These are phyloP conservation scores for Hemisphaericaspora xylofermentans DNA, from an alignment of 1,139 yeast genomes.

Conservation along the genomic window DNA sequence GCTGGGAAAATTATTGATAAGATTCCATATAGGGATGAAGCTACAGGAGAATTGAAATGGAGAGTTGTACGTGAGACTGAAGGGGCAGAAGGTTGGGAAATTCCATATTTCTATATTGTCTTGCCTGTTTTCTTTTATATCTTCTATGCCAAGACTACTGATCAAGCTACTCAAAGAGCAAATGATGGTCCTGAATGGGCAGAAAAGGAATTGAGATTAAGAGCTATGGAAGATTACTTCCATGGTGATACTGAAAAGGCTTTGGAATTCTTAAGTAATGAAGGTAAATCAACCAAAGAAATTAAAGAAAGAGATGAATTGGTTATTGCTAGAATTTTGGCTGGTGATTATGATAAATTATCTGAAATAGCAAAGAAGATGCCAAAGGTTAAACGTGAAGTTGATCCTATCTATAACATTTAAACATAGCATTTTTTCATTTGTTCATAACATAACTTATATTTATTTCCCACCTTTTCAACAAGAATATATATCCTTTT, in stretches of 20 bases:
- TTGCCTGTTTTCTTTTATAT: conserved; percentile 56
- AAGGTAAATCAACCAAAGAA: conserved; percentile 58
- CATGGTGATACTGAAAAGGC: conserved; percentile 64
- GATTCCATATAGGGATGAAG: conserved; percentile 77
- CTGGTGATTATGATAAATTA: conserved; percentile 82
- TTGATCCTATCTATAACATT: conserved; percentile 33
- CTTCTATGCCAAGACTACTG: conserved; percentile 46
- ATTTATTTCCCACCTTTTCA: not conserved
- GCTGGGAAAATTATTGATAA: conserved; percentile 74
- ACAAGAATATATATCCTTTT: not conserved
- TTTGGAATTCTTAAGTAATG: conserved; percentile 53
- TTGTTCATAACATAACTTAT: not conserved
- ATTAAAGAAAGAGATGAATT: conserved; percentile 71
- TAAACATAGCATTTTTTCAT: not conserved
- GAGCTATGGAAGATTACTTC: conserved; percentile 67
- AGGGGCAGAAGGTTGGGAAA: conserved; percentile 85
- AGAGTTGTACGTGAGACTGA: conserved; percentile 71
- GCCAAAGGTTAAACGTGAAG: conserved; percentile 35
- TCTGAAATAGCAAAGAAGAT: conserved; percentile 64
- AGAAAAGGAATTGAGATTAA: conserved; percentile 73
- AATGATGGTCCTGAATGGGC: conserved; percentile 73
- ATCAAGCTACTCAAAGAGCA: conserved; percentile 45
- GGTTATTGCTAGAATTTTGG: conserved; percentile 77
- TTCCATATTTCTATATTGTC: conserved; percentile 67
- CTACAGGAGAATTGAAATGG: conserved; percentile 81